Base-by-base conservation (phyloP, 2,329 filamentous ascomycete genomes). In the Ophiostoma perfectum region DNA sequence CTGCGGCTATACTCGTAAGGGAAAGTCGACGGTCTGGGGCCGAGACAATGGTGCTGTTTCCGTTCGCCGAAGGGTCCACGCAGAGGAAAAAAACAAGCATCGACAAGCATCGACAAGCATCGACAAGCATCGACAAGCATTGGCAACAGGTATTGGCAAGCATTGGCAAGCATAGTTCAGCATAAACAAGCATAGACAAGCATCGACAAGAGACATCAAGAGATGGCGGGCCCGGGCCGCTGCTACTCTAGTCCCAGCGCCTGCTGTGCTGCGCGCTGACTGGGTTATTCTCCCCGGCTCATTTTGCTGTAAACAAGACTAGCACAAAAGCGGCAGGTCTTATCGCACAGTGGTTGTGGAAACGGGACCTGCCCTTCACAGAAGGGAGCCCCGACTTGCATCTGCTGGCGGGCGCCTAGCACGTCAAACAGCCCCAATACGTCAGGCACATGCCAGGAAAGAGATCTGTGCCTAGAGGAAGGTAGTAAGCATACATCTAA, bases 341-440 rank as follows among this genome's bases (percentile, higher is more conserved):
- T 58, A 36, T 38, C 27, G 36, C n/a, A 11, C 38, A 62, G 38
- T n/a, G 5, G 16, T 12, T 3, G 8, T 42, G 8, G 39, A 16
- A 38, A 63, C n/a, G 60, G 60, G 47, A 42, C 60, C 39, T 63
- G 60, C 60, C 60, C 39, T 27, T 63, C 60, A 11, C 60, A 63
- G 60, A 42, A 27, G 16, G 14, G 16, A 16, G 36, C 58, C 38
- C 60, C 60, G 60, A 11, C 39, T 42, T 42, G 2, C 8, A 18
- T 6, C 36, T 38, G 3, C n/a, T 8, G 18, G 49, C 11, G 49
- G 49, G 49, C 58, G 16, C 16, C 12, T 16, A 8, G 18, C 36
- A 41, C 58, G 36, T 14, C 58, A 39, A 11, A n/a, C n/a, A 3
- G 2, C 12, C 5, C 12, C 7, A 55, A 27, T 18, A 18, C 11